Conservation (phyloP, 257 asterid genomes). For the Parsonsia alboflavescens region DNA sequence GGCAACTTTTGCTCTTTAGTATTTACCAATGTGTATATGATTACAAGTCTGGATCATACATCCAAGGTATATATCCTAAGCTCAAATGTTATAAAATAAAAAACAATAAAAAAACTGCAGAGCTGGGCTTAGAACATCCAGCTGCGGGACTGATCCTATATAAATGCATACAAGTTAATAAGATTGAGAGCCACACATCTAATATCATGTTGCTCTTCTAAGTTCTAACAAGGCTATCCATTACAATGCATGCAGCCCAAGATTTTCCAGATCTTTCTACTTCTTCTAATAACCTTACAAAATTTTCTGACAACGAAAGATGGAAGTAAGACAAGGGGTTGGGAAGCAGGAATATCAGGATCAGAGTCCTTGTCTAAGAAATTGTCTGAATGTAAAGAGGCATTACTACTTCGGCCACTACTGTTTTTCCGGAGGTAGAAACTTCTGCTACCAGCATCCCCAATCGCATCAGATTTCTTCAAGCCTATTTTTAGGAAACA, state of each 20-base stretch:
- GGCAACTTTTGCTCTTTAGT: background rate
- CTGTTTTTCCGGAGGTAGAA: conserved; percentile 52
- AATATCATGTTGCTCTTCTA: conserved; percentile 16
- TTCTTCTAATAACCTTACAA: conserved; percentile 33
- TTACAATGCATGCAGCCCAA: conserved; percentile 43
- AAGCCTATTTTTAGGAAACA: conserved; percentile 37
- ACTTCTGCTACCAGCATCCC: conserved; percentile 58
- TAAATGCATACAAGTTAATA: background rate
- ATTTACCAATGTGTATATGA: too few species aligned
- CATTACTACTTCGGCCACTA: conserved; percentile 13
- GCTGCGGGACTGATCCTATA: background rate
- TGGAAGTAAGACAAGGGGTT: conserved; percentile 14
- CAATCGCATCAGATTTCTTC: conserved; percentile 59
- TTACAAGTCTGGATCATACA: too few species aligned
- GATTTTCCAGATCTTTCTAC: conserved; percentile 35
- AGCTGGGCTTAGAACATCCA: background rate
- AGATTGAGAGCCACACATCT: conserved; percentile 13
- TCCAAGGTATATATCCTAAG: background rate
- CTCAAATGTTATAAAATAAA: background rate
- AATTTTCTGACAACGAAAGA: conserved; percentile 20
- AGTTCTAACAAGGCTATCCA: background rate
- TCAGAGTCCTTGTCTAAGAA: background rate
- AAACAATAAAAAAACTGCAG: background rate
- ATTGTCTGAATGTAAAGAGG: conserved; percentile 14
- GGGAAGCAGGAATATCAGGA: conserved; percentile 4